Evolutionary conservation across 2,329 filamentous ascomycete species (phyloP).

Genomic region (Aplosporella prunicola): DNA sequence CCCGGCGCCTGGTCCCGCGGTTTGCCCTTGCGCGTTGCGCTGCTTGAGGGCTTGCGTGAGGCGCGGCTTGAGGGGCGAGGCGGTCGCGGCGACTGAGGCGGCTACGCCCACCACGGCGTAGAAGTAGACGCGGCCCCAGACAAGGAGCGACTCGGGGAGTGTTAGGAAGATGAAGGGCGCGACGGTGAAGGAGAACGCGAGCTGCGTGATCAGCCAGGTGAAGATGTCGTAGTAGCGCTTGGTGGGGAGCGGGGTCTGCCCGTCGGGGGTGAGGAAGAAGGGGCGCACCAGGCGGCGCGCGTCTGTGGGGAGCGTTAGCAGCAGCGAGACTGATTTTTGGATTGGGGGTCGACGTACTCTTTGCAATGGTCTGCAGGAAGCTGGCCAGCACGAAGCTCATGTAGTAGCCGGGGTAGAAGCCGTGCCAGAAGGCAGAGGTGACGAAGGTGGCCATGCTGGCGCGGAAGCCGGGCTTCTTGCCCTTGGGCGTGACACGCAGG

Average conservation of each 20-base stretch:
- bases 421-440: conserved; percentile 95
- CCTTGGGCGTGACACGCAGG: conserved; percentile 84
- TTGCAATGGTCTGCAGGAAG: conserved; percentile 85
- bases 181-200: conserved; percentile 73
- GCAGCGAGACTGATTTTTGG: neutral
- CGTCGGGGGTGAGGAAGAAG: conserved; percentile 78
- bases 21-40: conserved; percentile 18
- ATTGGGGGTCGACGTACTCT: conserved; percentile 57
- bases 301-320: conserved; percentile 46
- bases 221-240: conserved; percentile 83
- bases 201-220: conserved; percentile 66
- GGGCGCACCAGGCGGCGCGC: conserved; percentile 82
- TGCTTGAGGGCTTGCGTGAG: conserved; percentile 30
- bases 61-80: conserved; percentile 60
- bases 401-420: conserved; percentile 96
- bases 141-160: conserved; percentile 58
- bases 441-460: conserved; percentile 89
- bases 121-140: conserved; percentile 84
- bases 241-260: conserved; percentile 42
- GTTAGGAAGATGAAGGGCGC: conserved; percentile 78
- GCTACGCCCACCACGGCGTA: conserved; percentile 65
- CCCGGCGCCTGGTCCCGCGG: conserved; percentile 3
- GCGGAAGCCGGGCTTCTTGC: conserved; percentile 92
- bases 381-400: conserved; percentile 80
- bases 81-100: conserved; percentile 63